phyloP scores from a whole-genome alignment of 176 grass and related monocot genomes.

The Eragrostis curvula region DNA sequence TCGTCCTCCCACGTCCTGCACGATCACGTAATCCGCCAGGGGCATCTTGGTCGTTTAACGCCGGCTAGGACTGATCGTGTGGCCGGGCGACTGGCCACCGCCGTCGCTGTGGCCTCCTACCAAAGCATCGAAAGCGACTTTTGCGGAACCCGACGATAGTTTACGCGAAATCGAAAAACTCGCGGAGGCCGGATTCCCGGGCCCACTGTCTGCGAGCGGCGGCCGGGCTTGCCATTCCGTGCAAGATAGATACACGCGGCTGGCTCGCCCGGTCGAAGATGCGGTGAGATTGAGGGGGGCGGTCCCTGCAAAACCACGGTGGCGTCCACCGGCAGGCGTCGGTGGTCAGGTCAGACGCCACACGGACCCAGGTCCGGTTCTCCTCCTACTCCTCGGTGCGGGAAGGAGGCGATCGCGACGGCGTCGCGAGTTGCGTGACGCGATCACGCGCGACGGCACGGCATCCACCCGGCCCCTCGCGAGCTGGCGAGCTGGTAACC shows the following conservation, averaged over 20 bases:
- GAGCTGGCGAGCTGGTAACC: neutral
- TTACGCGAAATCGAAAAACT: neutral
- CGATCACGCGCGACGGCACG: neutral
- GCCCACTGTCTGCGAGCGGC: slow-evolving; percentile 19
- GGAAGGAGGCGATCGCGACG: neutral
- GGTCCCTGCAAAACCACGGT: neutral
- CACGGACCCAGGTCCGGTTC: neutral
- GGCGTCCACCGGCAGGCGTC: slow-evolving; percentile 41
- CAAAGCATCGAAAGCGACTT: slow-evolving; percentile 33
- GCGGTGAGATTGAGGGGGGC: neutral
- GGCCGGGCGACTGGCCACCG: slow-evolving; percentile 33
- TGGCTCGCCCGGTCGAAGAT: neutral
- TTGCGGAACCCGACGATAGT: neutral
- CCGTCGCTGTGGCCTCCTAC: slow-evolving; percentile 24
- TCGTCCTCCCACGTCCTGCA: neutral
- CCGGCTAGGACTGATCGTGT: slow-evolving; percentile 21
- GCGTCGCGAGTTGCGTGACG: slow-evolving; percentile 42
- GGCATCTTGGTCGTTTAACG: slow-evolving; percentile 15
- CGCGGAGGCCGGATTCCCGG: neutral
- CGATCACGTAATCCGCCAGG: neutral
- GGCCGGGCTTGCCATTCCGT: slow-evolving; percentile 11
- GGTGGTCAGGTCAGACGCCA: slow-evolving; percentile 30
- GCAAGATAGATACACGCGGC: neutral
- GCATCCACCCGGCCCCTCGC: neutral
- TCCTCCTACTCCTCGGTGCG: neutral